Base-by-base conservation (phyloP, 2,329 filamentous ascomycete species). In the Diatrype stigma region DNA sequence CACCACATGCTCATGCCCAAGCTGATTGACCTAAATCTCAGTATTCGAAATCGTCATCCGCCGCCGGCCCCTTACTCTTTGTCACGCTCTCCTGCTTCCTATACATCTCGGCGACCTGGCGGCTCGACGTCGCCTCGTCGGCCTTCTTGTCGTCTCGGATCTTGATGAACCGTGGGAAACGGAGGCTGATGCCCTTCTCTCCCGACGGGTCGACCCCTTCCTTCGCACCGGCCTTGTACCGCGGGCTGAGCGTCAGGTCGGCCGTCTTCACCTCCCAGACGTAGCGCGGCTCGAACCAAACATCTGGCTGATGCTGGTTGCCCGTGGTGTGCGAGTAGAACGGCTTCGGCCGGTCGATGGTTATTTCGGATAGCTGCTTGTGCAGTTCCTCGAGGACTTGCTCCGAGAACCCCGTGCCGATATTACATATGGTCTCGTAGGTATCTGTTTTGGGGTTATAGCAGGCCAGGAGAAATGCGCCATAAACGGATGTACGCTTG, bases 231-330 rank as follows among this genome's bases (percentile, higher is more conserved):
- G 94, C 94, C 71, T 92, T 90, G 72, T 99, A 99, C 37, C 92
- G 79, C 23, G 94, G 94, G 60, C 87, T 93, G 21, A 99, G 80
- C 2, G 94, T 97, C 61, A 99, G 71, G 75, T 99, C 94, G 1
- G 94, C 94, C 12, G 93, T 96, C 76, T 93, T 96, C 60, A 99
- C 92, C 72, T 99, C 94, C 94, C 94, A 99, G 1, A 99, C 94
- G 62, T 87, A 86, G 40, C 85, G 84, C 14, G 94, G 90, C 76
- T 99, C 94, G 67, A 99, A 94, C 94, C 94, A 99, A 35, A 99
- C 91, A 68, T 99, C 94, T 1, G 94, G 94, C 68, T 99, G 94
- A 67, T 97, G 91, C 71, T 96, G 93, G 46, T 85, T 84, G 47
- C 89, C 90, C 0, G 79, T 74, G 3, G 88, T 91, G 69, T 99